These are phyloP conservation scores for Cyberlindnera americana DNA, from an alignment of 805 yeast species.

Conservation along the genomic window DNA sequence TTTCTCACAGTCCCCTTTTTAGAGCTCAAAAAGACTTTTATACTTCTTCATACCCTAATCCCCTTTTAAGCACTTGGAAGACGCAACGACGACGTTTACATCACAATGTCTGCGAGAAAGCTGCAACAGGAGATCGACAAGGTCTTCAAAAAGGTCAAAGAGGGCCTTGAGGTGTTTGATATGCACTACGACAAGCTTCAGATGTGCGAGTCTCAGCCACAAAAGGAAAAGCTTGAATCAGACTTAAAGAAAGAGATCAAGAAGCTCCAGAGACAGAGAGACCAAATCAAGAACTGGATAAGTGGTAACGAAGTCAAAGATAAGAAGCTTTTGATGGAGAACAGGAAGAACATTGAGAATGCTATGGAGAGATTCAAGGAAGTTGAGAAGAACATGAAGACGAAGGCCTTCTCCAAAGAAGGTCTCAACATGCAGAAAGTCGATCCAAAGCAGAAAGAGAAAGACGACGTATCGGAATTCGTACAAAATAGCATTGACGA, in stretches of 20 bases:
- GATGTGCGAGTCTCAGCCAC: slow-evolving; percentile 76
- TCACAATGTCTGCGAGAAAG: slow-evolving; percentile 43
- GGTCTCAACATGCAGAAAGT: slow-evolving; percentile 72
- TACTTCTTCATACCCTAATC: too few species aligned
- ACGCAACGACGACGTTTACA: neutral
- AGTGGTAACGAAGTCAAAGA: slow-evolving; percentile 89
- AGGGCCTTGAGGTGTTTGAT: slow-evolving; percentile 85
- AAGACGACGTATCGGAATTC: slow-evolving; percentile 67
- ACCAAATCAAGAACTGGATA: slow-evolving; percentile 93
- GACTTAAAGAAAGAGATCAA: slow-evolving; percentile 94
- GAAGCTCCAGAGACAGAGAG: slow-evolving; percentile 88
- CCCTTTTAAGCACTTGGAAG: too few species aligned
- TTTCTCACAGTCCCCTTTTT: too few species aligned
- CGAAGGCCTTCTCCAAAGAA: slow-evolving; percentile 91
- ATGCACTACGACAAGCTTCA: slow-evolving; percentile 81
- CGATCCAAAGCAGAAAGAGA: slow-evolving; percentile 80
- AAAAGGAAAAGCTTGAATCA: slow-evolving; percentile 88
- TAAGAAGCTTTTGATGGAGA: slow-evolving; percentile 75
- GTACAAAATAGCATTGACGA: slow-evolving; percentile 72
- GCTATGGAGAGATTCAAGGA: slow-evolving; percentile 97
- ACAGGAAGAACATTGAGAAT: slow-evolving; percentile 60
- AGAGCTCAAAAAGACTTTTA: too few species aligned
- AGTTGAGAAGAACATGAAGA: slow-evolving; percentile 88
- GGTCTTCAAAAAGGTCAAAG: slow-evolving; percentile 85
- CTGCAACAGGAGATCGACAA: slow-evolving; percentile 79